Conservation (phyloP, 2,329 filamentous ascomycete species). For the Aaosphaeria pasadenensis region DNA sequence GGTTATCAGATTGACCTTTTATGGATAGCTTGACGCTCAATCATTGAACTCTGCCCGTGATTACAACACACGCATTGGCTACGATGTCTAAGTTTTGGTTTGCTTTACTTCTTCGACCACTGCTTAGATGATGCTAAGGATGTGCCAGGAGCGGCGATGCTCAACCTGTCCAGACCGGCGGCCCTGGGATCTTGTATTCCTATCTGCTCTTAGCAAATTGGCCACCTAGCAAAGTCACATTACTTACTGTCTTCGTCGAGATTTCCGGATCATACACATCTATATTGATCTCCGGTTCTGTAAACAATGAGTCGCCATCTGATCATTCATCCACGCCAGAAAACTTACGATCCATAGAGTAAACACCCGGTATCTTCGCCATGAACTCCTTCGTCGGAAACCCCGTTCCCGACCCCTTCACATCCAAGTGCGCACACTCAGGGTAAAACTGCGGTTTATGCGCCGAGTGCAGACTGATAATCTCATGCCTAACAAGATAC, state of each 20-base stretch:
- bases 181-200: slow-evolving; percentile 13
- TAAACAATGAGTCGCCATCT: neutral
- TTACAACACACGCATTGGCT: too few relatives aligned
- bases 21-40: too few relatives aligned
- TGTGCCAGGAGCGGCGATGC: too few relatives aligned
- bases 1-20: too few relatives aligned
- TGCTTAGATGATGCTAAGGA: too few relatives aligned
- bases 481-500: slow-evolving; percentile 28
- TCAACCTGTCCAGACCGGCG: slow-evolving; percentile 11
- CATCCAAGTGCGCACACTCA: slow-evolving; percentile 27
- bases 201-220: slow-evolving; percentile 1
- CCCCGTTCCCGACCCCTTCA: slow-evolving; percentile 13
- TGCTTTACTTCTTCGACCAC: too few relatives aligned
- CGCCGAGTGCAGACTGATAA: slow-evolving; percentile 25
- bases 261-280: slow-evolving; percentile 21
- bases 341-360: slow-evolving; percentile 26
- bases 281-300: slow-evolving; percentile 30
- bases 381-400: slow-evolving; percentile 17
- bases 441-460: slow-evolving; percentile 29
- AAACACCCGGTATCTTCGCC: slow-evolving; percentile 29
- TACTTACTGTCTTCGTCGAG: slow-evolving; percentile 18
- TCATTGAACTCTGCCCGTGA: too few relatives aligned
- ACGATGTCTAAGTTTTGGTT: neutral
- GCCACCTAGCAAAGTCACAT: neutral
- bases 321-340: neutral